Conservation (phyloP, 768 basidiomycete genomes). For the Leccinum olivaceopallidum region DNA sequence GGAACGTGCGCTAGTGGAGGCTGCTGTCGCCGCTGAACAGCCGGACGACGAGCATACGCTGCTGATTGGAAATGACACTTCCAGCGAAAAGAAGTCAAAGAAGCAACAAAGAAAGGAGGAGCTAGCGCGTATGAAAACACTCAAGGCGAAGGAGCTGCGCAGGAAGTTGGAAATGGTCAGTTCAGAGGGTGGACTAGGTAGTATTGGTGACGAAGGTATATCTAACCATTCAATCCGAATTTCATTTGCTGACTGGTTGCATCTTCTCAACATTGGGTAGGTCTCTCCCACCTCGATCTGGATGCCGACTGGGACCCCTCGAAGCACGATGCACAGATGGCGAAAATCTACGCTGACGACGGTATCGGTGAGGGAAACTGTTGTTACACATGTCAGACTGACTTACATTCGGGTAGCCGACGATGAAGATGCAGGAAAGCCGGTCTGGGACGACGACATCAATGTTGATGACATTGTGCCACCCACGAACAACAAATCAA, state of each 20-base stretch:
- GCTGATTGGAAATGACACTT: constrained; percentile 53
- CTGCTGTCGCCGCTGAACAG: constrained; percentile 70
- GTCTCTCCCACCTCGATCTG: constrained; percentile 71
- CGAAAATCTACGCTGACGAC: constrained; percentile 60
- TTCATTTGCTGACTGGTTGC: background rate
- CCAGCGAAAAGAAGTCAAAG: constrained; percentile 42
- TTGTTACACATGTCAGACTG: background rate
- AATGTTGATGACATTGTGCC: constrained; percentile 67
- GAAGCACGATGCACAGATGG: constrained; percentile 83
- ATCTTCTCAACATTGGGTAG: constrained; percentile 32
- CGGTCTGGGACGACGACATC: constrained; percentile 90
- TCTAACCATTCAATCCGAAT: background rate
- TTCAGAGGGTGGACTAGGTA: constrained; percentile 60
- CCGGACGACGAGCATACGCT: constrained; percentile 50
- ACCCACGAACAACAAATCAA: constrained; percentile 34
- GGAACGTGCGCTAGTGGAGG: constrained; percentile 62
- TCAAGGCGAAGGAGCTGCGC: constrained; percentile 84
- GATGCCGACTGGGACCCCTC: constrained; percentile 94
- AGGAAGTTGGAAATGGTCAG: constrained; percentile 73
- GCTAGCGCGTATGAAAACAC: constrained; percentile 72
- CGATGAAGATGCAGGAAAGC: constrained; percentile 60
- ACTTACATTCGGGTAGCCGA: constrained; percentile 16
- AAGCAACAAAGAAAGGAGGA: constrained; percentile 57
- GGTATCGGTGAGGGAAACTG: constrained; percentile 30
- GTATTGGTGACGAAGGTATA: constrained; percentile 30